Evolutionary conservation across 2,329 filamentous ascomycete species (phyloP).

Genomic region (Fusarium compactum): DNA sequence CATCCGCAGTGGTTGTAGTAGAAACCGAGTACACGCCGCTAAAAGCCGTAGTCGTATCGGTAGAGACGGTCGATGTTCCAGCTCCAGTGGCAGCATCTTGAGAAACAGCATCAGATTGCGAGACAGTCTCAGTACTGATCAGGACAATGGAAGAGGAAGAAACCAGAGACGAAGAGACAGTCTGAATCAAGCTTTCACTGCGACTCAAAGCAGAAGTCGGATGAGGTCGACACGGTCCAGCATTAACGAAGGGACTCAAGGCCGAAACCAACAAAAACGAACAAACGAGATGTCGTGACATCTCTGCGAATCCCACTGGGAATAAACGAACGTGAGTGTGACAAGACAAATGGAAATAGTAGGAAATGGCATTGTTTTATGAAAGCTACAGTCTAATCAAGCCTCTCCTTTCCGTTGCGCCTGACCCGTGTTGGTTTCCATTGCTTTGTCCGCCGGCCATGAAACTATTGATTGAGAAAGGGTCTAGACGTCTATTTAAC

Average conservation of each 20-base stretch:
- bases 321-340: neutral
- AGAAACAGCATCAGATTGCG: neutral
- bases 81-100: neutral
- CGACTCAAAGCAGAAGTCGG: rapidly evolving
- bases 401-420: neutral
- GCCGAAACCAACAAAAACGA: neutral
- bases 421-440: neutral
- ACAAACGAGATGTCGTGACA: neutral
- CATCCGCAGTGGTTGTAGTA: rapidly evolving
- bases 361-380: neutral
- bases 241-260: neutral
- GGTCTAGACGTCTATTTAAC: neutral
- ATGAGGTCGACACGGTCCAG: neutral
- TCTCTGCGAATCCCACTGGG: neutral
- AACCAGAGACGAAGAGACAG: neutral
- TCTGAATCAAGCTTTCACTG: neutral
- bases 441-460: too few species aligned
- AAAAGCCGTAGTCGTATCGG: rapidly evolving
- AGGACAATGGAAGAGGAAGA: neutral
- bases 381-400: neutral
- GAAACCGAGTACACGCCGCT: neutral
- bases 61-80: neutral
- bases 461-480: neutral
- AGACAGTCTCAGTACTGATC: neutral
- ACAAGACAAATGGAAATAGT: neutral